Percentiles rank a stretch among this genome's conserved stretches.
Evolutionary conservation across 768 basidiomycete genomes (phyloP).

Genomic region (Phylloporus sp.): DNA sequence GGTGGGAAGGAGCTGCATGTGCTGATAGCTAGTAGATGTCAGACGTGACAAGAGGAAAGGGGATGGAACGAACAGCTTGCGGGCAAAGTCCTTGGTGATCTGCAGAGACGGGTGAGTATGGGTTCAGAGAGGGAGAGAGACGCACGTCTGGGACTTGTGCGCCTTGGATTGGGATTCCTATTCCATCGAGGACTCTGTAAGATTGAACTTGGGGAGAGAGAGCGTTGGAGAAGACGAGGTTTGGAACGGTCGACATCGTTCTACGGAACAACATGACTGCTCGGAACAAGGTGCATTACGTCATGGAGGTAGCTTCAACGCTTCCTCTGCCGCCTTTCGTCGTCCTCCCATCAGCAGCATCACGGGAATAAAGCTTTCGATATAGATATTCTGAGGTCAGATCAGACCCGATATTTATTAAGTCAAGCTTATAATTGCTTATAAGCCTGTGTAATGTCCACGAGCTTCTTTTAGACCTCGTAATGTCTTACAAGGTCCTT

Average conservation of each 20-base stretch:
- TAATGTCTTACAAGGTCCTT: no score
- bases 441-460: no score
- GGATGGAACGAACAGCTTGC: slow-evolving; percentile 44
- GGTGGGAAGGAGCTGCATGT: slow-evolving; percentile 75
- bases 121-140: slow-evolving; percentile 4
- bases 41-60: background rate
- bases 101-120: slow-evolving; percentile 25
- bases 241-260: no score
- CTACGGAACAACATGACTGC: no score
- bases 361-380: no score
- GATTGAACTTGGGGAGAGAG: no score
- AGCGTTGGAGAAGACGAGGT: no score
- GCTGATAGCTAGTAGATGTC: slow-evolving; percentile 50
- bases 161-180: slow-evolving; percentile 66
- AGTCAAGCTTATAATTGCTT: no score
- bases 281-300: no score
- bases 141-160: slow-evolving; percentile 72
- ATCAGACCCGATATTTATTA: no score
- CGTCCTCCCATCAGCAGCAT: slow-evolving; percentile 73
- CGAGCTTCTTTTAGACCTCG: no score
- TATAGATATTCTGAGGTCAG: no score
- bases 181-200: slow-evolving; percentile 79
- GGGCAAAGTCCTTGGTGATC: slow-evolving; percentile 67
- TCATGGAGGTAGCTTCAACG: slow-evolving; percentile 63
- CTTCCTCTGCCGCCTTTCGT: slow-evolving; percentile 61